These are phyloP conservation scores for Scheffersomyces quercinus DNA, from an alignment of 1,139 yeast species.

Conservation along the genomic window DNA sequence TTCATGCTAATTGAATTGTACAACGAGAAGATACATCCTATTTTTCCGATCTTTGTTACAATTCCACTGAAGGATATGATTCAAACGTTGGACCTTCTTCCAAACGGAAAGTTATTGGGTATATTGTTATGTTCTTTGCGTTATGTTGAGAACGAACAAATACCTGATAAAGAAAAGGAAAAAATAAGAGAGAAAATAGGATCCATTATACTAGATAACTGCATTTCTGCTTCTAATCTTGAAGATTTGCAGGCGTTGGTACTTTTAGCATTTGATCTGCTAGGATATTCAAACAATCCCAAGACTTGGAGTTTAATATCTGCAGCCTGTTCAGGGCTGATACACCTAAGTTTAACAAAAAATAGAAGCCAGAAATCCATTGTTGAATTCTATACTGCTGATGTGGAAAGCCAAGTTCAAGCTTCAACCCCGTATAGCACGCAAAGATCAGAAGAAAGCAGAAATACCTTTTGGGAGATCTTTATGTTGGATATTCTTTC, in stretches of 20 bases:
- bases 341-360: conserved; percentile 12
- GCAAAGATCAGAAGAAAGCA: background rate
- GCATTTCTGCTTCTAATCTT: conserved; percentile 21
- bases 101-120: conserved; percentile 3
- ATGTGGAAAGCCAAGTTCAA: background rate
- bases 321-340: conserved; percentile 12
- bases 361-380: background rate
- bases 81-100: background rate
- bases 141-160: background rate
- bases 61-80: background rate
- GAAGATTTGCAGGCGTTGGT: conserved; percentile 25
- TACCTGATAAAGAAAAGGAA: background rate
- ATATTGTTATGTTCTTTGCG: conserved; percentile 9
- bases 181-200: background rate
- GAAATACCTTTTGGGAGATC: conserved; percentile 1
- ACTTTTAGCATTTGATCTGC: conserved; percentile 24
- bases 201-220: conserved; percentile 4
- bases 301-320: conserved; percentile 28
- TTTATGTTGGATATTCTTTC: background rate
- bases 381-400: background rate
- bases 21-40: background rate
- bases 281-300: conserved; percentile 23
- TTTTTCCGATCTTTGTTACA: background rate
- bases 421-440: background rate
- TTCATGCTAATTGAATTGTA: background rate